Percentiles rank a stretch among this genome's conserved stretches.
Conservation (phyloP, 768 basidiomycete genomes). For the Lentinula edodes region DNA sequence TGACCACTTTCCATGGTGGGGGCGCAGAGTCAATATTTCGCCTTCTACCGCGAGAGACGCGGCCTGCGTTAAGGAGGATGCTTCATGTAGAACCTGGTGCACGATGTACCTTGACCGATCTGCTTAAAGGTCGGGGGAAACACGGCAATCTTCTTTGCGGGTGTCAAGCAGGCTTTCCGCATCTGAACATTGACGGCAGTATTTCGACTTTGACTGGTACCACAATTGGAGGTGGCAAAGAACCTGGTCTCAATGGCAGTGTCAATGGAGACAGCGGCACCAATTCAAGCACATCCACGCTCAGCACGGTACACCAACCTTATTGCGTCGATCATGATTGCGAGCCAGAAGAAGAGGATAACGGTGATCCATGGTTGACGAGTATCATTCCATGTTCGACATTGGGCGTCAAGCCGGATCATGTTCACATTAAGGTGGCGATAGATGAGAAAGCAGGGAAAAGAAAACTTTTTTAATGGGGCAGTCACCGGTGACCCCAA, state of each 20-base stretch:
- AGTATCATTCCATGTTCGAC: conserved; percentile 62
- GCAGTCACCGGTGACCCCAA: not conserved
- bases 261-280: conserved; percentile 25
- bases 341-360: conserved; percentile 63
- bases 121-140: conserved; percentile 78
- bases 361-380: conserved; percentile 88
- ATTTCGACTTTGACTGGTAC: not conserved
- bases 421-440: conserved; percentile 70
- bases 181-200: not conserved
- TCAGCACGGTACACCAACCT: conserved; percentile 1
- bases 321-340: conserved; percentile 59
- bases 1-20: conserved; percentile 64
- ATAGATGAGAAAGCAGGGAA: conserved; percentile 71
- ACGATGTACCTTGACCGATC: conserved; percentile 88
- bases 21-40: conserved; percentile 96
- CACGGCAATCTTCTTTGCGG: conserved; percentile 74
- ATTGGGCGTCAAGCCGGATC: conserved; percentile 38
- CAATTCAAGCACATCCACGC: not conserved
- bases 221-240: conserved; percentile 23
- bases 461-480: conserved; percentile 63
- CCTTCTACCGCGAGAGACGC: conserved; percentile 87
- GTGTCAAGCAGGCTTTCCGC: conserved; percentile 33
- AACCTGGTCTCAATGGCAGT: conserved; percentile 21
- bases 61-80: conserved; percentile 90
- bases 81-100: conserved; percentile 83